These are phyloP conservation scores for Leishmania arabica DNA, from an alignment of 208 protist genomes.

Conservation along the genomic window DNA sequence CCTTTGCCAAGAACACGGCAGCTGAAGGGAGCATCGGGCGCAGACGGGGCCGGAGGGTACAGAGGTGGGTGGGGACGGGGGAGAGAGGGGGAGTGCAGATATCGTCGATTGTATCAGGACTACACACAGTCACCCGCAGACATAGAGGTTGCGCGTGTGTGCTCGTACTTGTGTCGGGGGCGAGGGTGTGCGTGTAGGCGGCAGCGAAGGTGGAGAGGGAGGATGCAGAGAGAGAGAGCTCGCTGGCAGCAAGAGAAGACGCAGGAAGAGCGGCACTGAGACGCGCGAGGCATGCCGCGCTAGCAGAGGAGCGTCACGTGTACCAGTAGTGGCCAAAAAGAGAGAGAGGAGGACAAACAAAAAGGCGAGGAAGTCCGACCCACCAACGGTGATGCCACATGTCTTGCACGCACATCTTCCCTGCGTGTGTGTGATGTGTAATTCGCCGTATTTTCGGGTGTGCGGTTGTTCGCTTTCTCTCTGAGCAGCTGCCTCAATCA, in stretches of 20 bases:
- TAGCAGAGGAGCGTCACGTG: not conserved
- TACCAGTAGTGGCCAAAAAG: not conserved
- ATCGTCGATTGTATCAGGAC: not conserved
- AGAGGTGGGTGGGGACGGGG: not conserved
- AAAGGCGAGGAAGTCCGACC: not conserved
- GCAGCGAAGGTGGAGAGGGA: not conserved
- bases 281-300: not conserved
- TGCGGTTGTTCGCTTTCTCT: not conserved
- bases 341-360: not conserved
- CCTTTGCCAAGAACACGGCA: conserved; percentile 28
- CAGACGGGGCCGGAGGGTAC: not conserved
- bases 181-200: not conserved
- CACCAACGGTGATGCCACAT: not conserved
- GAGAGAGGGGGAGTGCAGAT: not conserved
- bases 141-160: not conserved
- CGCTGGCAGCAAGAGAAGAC: not conserved
- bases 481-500: not conserved
- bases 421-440: not conserved
- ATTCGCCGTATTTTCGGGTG: not conserved
- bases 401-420: not conserved
- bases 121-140: not conserved
- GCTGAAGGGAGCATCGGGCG: conserved; percentile 13
- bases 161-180: not conserved
- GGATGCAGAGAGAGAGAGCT: not conserved
- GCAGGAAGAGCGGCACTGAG: not conserved